These are phyloP conservation scores for Gelatoporia subvermispora DNA, from an alignment of 768 basidiomycete genomes.

Conservation along the genomic window DNA sequence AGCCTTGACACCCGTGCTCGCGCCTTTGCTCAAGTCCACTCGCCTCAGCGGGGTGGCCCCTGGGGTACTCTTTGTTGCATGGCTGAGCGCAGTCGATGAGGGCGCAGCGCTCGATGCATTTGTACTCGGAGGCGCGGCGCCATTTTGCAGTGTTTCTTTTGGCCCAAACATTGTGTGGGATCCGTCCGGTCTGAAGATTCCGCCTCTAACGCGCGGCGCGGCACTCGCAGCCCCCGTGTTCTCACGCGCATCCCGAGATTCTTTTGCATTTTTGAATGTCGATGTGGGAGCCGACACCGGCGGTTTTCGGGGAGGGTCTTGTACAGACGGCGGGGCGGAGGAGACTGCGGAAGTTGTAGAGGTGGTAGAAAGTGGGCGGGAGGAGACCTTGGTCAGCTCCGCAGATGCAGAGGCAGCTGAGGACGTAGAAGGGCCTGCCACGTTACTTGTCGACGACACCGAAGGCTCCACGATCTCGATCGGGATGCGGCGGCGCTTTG, in stretches of 20 bases:
- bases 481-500: constrained; percentile 55
- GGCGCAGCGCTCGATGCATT: background rate
- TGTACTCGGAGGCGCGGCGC: background rate
- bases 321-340: background rate
- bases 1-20: constrained; percentile 19
- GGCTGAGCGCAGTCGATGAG: no score
- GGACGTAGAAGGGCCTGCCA: constrained; percentile 5
- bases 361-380: constrained; percentile 25
- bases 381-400: constrained; percentile 34
- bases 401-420: background rate
- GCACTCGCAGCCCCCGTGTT: background rate
- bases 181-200: constrained; percentile 67
- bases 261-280: constrained; percentile 57
- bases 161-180: constrained; percentile 49
- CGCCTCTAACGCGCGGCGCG: constrained; percentile 52
- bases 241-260: constrained; percentile 38
- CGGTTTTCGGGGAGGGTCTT: constrained; percentile 10
- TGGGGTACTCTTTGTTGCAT: no score
- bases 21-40: no score
- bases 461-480: constrained; percentile 51
- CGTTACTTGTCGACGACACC: constrained; percentile 7
- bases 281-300: constrained; percentile 12
- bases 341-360: constrained; percentile 1
- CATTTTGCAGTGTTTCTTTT: constrained; percentile 4
- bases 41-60: no score